Percentiles rank a stretch among this genome's conserved stretches.
These are phyloP conservation scores for Hypoxylon intermedium DNA, from an alignment of 495 filamentous ascomycete species.

Conservation along the genomic window DNA sequence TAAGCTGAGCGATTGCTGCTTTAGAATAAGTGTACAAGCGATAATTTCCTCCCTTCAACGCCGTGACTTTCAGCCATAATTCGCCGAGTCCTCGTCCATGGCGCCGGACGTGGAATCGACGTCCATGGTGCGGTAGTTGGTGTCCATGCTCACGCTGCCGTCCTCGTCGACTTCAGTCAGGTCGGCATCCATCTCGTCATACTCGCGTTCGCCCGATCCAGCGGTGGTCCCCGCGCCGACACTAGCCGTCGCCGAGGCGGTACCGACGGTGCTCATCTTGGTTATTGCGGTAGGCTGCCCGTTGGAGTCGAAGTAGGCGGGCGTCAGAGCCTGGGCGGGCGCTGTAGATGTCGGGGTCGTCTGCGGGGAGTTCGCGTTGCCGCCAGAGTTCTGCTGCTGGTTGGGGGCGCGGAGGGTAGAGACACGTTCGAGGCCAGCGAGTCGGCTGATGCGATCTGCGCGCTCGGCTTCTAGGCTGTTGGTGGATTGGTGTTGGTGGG, in stretches of 20 bases:
- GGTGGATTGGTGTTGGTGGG: slow-evolving; percentile 66
- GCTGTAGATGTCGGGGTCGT: slow-evolving; percentile 41
- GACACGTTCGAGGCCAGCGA: slow-evolving; percentile 84
- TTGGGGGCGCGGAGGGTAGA: slow-evolving; percentile 66
- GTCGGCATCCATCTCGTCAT: slow-evolving; percentile 61
- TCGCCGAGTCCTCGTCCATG: slow-evolving; percentile 50
- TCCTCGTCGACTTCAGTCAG: slow-evolving; percentile 53
- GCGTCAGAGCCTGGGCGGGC: slow-evolving; percentile 46
- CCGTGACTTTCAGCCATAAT: too few relatives aligned
- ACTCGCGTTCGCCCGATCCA: slow-evolving; percentile 49
- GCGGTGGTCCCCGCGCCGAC: slow-evolving; percentile 73
- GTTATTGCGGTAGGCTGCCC: slow-evolving; percentile 62
- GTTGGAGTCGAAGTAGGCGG: slow-evolving; percentile 74
- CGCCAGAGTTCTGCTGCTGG: slow-evolving; percentile 38
- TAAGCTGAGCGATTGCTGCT: too few relatives aligned
- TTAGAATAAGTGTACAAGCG: too few relatives aligned
- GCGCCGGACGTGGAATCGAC: slow-evolving; percentile 47
- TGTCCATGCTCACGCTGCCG: slow-evolving; percentile 59
- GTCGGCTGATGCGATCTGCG: slow-evolving; percentile 89
- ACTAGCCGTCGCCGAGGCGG: slow-evolving; percentile 72
- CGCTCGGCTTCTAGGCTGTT: slow-evolving; percentile 86
- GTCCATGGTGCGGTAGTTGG: slow-evolving; percentile 49
- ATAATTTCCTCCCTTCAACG: too few relatives aligned
- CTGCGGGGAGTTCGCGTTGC: slow-evolving; percentile 38
- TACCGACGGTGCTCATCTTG: slow-evolving; percentile 85